These are phyloP conservation scores for Neopestalotiopsis sp. DNA, from an alignment of 2,329 filamentous ascomycete genomes.

Conservation along the genomic window DNA sequence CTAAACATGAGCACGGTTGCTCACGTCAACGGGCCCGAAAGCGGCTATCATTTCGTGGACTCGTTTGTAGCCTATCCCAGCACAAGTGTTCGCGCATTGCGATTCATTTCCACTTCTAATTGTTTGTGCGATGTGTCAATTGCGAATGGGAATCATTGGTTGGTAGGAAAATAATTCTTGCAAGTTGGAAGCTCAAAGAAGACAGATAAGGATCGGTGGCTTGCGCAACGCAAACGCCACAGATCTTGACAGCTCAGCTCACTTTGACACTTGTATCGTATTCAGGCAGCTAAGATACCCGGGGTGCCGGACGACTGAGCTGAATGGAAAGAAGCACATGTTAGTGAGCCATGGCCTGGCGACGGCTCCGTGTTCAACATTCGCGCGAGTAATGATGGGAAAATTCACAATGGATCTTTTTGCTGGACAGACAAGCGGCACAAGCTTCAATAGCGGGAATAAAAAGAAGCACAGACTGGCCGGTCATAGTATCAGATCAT, in stretches of 20 bases:
- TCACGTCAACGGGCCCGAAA: background rate
- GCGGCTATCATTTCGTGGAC: background rate
- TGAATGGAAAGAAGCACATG: background rate
- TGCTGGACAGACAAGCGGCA: background rate
- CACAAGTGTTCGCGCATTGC: background rate
- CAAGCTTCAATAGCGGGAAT: slow-evolving; percentile 2
- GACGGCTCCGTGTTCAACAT: background rate
- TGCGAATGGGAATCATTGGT: too few species aligned
- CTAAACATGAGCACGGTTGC: background rate
- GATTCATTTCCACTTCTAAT: background rate
- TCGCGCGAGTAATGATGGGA: background rate
- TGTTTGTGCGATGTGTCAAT: too few species aligned
- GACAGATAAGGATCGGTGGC: background rate
- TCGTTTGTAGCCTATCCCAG: background rate
- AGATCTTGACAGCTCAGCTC: background rate
- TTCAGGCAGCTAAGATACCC: background rate
- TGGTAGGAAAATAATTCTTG: too few species aligned
- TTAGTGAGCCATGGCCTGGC: too few species aligned
- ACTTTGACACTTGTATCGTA: background rate
- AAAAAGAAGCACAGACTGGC: background rate
- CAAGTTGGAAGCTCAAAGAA: too few species aligned
- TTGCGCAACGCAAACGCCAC: background rate
- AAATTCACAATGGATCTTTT: background rate
- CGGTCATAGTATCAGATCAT: background rate
- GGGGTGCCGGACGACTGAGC: too few species aligned